A percentile compares a stretch with the other conserved stretches of the same genome.
Conservation (phyloP, 129 eudicot genomes). For the Helianthus tuberosus region DNA sequence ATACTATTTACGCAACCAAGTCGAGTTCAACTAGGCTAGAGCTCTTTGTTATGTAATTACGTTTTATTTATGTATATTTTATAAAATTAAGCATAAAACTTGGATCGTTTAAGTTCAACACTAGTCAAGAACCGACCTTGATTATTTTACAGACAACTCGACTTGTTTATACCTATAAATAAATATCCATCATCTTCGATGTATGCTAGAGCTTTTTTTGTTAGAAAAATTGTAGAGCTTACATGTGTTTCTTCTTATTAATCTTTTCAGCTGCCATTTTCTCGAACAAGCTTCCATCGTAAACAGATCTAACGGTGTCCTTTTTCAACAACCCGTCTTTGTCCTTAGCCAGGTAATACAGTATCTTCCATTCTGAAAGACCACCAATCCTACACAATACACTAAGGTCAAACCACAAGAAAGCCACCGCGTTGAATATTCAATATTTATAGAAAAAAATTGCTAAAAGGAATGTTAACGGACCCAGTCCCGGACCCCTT, state of each 20-base stretch:
- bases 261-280: constrained; percentile 50
- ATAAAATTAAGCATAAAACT: neutral
- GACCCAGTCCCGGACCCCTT: neutral
- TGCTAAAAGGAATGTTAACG: too few species aligned
- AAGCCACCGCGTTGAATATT: neutral
- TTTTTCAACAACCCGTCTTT: constrained; percentile 64
- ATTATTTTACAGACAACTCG: neutral
- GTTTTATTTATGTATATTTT: neutral
- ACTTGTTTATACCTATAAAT: neutral
- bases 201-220: neutral
- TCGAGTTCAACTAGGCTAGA: too few species aligned
- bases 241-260: constrained; percentile 30
- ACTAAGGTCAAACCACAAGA: neutral
- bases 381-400: constrained; percentile 54
- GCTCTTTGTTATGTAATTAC: neutral
- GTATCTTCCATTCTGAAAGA: constrained; percentile 67
- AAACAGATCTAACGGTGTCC: constrained; percentile 60
- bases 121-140: neutral
- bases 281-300: constrained; percentile 81
- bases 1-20: neutral
- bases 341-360: constrained; percentile 65
- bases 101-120: neutral
- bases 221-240: neutral
- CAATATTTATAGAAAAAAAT: too few species aligned
- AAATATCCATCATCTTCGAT: neutral